These are phyloP conservation scores for Trametes polyzona DNA, from an alignment of 1,284 basidiomycete species.

Conservation along the genomic window DNA sequence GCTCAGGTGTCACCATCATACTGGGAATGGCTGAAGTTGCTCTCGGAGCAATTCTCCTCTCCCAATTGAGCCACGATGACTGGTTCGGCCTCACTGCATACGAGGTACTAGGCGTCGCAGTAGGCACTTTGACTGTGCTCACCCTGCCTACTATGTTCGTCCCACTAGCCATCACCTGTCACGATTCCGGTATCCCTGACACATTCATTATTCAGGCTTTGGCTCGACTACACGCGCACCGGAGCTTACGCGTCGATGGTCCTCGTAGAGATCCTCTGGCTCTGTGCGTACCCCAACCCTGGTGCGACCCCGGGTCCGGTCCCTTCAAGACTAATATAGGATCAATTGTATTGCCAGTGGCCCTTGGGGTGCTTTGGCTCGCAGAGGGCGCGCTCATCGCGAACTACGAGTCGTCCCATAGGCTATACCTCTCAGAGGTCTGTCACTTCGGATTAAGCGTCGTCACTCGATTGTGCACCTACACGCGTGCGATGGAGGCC, in stretches of 20 bases:
- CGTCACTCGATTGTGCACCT: too few species aligned
- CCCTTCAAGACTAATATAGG: background rate
- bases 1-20: conserved; percentile 12
- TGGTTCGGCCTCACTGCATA: conserved; percentile 28
- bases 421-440: too few species aligned
- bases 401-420: too few species aligned
- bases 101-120: conserved; percentile 28
- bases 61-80: conserved; percentile 10
- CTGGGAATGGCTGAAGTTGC: conserved; percentile 27
- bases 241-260: conserved; percentile 34
- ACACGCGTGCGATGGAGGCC: too few species aligned
- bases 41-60: conserved; percentile 24
- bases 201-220: conserved; percentile 17
- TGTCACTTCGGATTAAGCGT: too few species aligned
- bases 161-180: background rate
- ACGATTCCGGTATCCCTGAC: background rate
- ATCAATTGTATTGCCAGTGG: too few species aligned
- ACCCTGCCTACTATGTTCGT: conserved; percentile 31
- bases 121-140: conserved; percentile 26
- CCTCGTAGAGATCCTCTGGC: conserved; percentile 31
- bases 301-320: too few species aligned
- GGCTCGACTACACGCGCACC: conserved; percentile 28
- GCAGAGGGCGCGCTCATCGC: too few species aligned
- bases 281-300: conserved; percentile 33
- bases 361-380: too few species aligned